A percentile compares a stretch with the other conserved stretches of the same genome.
Conservation (phyloP, 2,329 filamentous ascomycete species). For the Dothidotthia symphoricarpi region DNA sequence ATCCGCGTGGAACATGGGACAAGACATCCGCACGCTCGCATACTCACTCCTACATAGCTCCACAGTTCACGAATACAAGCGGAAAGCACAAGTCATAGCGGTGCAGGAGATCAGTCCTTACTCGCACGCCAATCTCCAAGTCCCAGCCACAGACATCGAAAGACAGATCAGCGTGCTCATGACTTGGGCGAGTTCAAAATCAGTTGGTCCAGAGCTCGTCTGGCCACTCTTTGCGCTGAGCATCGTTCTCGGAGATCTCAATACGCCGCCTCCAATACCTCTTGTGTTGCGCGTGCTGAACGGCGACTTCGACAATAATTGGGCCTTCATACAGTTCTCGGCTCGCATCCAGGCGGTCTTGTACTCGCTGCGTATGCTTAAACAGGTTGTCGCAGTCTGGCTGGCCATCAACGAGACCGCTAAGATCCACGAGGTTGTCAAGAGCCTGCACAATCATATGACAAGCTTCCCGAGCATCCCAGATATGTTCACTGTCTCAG, state of each 20-base stretch:
- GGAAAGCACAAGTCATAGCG: slow-evolving; percentile 37
- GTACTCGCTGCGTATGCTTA: slow-evolving; percentile 46
- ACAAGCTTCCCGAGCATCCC: slow-evolving; percentile 24
- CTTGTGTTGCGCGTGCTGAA: slow-evolving; percentile 23
- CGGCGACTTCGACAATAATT: slow-evolving; percentile 35
- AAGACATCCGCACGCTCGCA: slow-evolving; percentile 37
- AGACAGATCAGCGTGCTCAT: slow-evolving; percentile 13
- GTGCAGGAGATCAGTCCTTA: slow-evolving; percentile 19
- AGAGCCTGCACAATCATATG: slow-evolving; percentile 18
- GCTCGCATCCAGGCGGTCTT: slow-evolving; percentile 45
- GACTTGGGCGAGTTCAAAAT: slow-evolving; percentile 15
- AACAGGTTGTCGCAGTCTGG: slow-evolving; percentile 36
- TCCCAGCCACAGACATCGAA: slow-evolving; percentile 11
- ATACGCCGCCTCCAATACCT: slow-evolving; percentile 17
- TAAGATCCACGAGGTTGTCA: slow-evolving; percentile 1
- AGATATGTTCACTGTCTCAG: slow-evolving; percentile 26
- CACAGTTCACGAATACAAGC: slow-evolving; percentile 38
- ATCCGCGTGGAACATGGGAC: slow-evolving; percentile 45
- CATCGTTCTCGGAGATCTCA: slow-evolving; percentile 21
- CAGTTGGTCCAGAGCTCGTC: slow-evolving; percentile 11
- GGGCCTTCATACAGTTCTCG: slow-evolving; percentile 42
- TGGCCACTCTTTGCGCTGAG: slow-evolving; percentile 31
- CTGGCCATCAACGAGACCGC: slow-evolving; percentile 7
- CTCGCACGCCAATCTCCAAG: slow-evolving; percentile 1
- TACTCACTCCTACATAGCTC: slow-evolving; percentile 38